Evolutionary conservation across 192 early-diverging fungal genomes (phyloP).

Genomic region (Coemansia sp.): DNA sequence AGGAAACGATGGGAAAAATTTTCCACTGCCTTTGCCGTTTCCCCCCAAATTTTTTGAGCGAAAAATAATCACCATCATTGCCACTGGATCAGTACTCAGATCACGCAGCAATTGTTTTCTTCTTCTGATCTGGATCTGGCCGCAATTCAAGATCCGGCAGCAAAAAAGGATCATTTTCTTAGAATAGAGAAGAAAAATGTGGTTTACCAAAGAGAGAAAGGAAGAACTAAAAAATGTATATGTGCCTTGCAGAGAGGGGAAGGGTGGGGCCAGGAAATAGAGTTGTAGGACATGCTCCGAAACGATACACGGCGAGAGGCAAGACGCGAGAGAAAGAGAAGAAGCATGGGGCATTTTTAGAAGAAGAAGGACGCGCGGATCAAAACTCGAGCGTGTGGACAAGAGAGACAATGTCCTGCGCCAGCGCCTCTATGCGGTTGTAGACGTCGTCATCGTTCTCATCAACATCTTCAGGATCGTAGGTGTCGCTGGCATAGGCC

Average conservation of each 20-base stretch:
- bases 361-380: neutral
- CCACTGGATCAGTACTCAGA: neutral
- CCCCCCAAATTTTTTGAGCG: neutral
- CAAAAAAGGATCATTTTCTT: too few relatives aligned
- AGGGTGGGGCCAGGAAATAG: neutral
- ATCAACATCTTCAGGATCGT: slow-evolving; percentile 23
- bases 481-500: slow-evolving; percentile 28
- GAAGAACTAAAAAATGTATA: slow-evolving; percentile 3
- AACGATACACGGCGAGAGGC: neutral
- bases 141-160: too few relatives aligned
- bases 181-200: neutral
- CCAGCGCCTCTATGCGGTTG: slow-evolving; percentile 44
- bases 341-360: slow-evolving; percentile 12
- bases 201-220: neutral
- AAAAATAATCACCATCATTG: neutral
- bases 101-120: neutral
- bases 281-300: neutral
- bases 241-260: slow-evolving; percentile 3
- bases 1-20: slow-evolving; percentile 1
- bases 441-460: slow-evolving; percentile 46
- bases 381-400: slow-evolving; percentile 34
- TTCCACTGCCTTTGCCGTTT: neutral
- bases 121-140: too few relatives aligned
- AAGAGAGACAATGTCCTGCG: slow-evolving; percentile 43
- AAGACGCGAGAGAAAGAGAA: neutral